These are phyloP conservation scores for Termitomyces sp. DNA, from an alignment of 768 basidiomycete species.

Conservation along the genomic window DNA sequence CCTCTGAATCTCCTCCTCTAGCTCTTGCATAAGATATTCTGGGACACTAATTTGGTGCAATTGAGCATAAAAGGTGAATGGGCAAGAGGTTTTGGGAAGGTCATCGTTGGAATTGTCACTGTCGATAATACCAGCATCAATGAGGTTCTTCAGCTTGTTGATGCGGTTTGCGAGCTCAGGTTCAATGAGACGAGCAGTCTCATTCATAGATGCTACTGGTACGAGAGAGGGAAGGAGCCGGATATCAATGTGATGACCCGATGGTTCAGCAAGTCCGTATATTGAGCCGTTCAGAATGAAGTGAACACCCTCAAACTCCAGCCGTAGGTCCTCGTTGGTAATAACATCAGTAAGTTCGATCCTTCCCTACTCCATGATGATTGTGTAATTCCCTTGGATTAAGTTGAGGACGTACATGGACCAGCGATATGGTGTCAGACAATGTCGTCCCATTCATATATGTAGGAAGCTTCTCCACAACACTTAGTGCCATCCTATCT, in stretches of 20 bases:
- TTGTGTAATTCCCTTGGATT: background rate
- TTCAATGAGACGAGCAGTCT: conserved; percentile 51
- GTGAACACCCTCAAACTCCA: conserved; percentile 78
- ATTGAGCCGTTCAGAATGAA: conserved; percentile 68
- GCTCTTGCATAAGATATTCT: conserved; percentile 51
- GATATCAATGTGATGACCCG: conserved; percentile 55
- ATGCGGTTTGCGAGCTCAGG: conserved; percentile 58
- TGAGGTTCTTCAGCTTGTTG: conserved; percentile 51
- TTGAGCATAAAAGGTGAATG: conserved; percentile 63
- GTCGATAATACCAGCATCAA: conserved; percentile 60
- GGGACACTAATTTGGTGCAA: conserved; percentile 51
- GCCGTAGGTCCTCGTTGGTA: conserved; percentile 50
- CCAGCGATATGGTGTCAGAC: conserved; percentile 45
- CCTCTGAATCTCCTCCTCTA: conserved; percentile 68
- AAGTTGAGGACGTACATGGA: conserved; percentile 50
- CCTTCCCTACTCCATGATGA: conserved; percentile 45
- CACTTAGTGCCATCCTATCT: conserved; percentile 57
- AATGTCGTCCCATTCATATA: conserved; percentile 24
- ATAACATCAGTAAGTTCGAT: conserved; percentile 56
- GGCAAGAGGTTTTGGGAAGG: conserved; percentile 45
- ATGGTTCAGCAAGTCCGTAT: conserved; percentile 65
- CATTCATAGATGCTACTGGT: conserved; percentile 47
- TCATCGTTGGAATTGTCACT: conserved; percentile 41
- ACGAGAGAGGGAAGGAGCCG: conserved; percentile 63
- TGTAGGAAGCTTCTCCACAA: conserved; percentile 52